phyloP scores from a whole-genome alignment of 208 protist species.

The Acanthamoeba royreba region DNA sequence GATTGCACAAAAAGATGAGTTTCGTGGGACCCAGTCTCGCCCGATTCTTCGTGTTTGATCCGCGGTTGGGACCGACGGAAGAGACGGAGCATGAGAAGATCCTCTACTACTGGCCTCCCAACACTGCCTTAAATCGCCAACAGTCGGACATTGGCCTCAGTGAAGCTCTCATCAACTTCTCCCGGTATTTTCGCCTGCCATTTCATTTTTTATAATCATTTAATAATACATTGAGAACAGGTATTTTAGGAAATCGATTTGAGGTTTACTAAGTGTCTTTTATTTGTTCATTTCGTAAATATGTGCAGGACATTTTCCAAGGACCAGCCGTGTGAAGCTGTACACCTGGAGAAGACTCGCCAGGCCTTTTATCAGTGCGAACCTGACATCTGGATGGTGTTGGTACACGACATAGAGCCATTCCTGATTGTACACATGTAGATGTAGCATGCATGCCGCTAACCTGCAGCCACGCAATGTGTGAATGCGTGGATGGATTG shows the following conservation, averaged over 20 bases:
- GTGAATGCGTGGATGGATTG: no score
- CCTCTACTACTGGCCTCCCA: slow-evolving; percentile 65
- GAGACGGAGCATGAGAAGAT: slow-evolving; percentile 71
- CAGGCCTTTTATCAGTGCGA: slow-evolving; percentile 55
- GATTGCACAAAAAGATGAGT: no score
- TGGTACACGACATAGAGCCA: no score
- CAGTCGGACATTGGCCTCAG: slow-evolving; percentile 63
- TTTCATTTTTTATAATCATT: not conserved
- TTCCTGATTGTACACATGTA: no score
- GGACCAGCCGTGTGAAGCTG: slow-evolving; percentile 58
- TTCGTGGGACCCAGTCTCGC: no score
- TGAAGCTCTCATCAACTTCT: slow-evolving; percentile 70
- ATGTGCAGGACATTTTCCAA: slow-evolving; percentile 64
- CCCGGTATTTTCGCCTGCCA: slow-evolving; percentile 57
- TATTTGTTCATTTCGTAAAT: no score
- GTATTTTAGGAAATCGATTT: not conserved
- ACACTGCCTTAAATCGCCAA: slow-evolving; percentile 46
- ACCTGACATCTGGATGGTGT: slow-evolving; percentile 65
- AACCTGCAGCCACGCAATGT: no score
- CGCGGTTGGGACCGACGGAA: slow-evolving; percentile 61
- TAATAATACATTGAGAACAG: not conserved
- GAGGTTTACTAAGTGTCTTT: not conserved
- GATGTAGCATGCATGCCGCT: no score
- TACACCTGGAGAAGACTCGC: slow-evolving; percentile 62
- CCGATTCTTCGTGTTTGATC: slow-evolving; percentile 66